Evolutionary conservation across 75 land plant species (phyloP).

Genomic region (Chamaecyparis obtusa): DNA sequence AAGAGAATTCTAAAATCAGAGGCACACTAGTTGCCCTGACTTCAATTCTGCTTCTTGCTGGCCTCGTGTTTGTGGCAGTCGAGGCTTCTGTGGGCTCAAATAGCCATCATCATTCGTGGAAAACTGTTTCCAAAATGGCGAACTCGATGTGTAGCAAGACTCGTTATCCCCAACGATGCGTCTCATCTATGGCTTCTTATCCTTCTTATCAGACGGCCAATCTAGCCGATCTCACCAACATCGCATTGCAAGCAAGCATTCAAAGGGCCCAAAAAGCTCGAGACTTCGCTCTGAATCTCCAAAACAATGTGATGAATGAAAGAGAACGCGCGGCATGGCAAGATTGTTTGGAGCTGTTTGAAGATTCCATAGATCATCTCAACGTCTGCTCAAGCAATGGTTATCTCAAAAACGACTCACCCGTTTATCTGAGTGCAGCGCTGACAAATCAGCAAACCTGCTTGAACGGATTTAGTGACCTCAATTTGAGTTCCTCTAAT

Average conservation of each 20-base stretch:
- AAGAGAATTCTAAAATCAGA: background rate
- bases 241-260: background rate
- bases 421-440: background rate
- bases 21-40: background rate
- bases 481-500: background rate
- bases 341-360: background rate
- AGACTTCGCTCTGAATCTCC: background rate
- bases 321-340: background rate
- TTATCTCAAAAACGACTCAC: background rate
- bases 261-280: background rate
- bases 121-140: background rate
- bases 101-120: background rate
- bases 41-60: background rate
- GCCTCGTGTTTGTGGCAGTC: background rate
- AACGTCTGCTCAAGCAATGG: background rate
- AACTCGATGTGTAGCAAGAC: background rate
- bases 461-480: background rate
- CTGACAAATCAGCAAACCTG: conserved; percentile 5
- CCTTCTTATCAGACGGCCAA: background rate
- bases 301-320: background rate
- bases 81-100: background rate
- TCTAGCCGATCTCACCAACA: background rate
- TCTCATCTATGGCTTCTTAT: background rate
- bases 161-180: background rate
- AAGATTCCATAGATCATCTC: background rate